Percentiles rank a stretch among this genome's conserved stretches.
phyloP scores from a whole-genome alignment of 2,329 filamentous ascomycete genomes.

The Aspergillus sp. region DNA sequence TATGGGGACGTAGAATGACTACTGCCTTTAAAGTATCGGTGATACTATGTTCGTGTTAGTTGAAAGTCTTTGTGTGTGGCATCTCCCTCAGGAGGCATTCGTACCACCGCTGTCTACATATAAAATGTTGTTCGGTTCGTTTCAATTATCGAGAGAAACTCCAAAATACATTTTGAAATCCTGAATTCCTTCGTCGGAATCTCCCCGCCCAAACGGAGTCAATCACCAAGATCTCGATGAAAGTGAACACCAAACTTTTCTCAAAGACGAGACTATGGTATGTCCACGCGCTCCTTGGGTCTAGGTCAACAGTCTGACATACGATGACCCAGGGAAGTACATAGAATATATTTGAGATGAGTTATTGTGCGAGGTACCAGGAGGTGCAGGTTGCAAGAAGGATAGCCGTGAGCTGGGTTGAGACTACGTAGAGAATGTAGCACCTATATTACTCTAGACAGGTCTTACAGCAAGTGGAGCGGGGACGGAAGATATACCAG shows the following conservation, averaged over 20 bases:
- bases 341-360: constrained; percentile 55
- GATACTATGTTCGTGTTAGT: too few relatives aligned
- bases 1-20: too few relatives aligned
- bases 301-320: constrained; percentile 9
- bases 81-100: too few relatives aligned
- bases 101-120: too few relatives aligned
- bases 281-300: constrained; percentile 18
- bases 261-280: constrained; percentile 24
- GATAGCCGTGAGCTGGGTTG: constrained; percentile 63
- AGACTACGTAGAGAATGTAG: constrained; percentile 68
- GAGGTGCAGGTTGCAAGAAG: constrained; percentile 62
- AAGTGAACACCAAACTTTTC: constrained; percentile 23
- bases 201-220: constrained; percentile 12
- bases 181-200: not conserved
- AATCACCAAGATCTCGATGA: constrained; percentile 16
- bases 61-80: too few relatives aligned
- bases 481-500: constrained; percentile 4
- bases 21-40: too few relatives aligned
- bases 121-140: too few relatives aligned
- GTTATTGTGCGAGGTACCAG: constrained; percentile 68
- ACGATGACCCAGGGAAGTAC: constrained; percentile 71
- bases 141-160: too few relatives aligned
- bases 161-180: too few relatives aligned
- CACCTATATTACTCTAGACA: constrained; percentile 44
- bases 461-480: too few relatives aligned